Conservation (phyloP, 768 basidiomycete species). For the Mycena rebaudengoi region DNA sequence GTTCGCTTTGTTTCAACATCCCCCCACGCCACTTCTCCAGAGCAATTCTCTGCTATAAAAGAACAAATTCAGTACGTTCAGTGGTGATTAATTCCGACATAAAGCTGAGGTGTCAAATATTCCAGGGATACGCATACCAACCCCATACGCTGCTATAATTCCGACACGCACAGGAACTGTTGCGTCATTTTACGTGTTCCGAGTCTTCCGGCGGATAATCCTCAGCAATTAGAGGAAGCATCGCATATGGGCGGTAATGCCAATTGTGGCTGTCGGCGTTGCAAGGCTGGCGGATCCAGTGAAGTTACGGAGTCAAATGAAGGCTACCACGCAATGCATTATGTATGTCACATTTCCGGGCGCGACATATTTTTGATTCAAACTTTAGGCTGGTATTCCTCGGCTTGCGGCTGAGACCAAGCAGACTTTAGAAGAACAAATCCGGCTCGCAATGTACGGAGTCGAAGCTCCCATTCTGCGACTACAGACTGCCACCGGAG, state of each 20-base stretch:
- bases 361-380: not conserved
- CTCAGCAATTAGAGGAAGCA: constrained; percentile 40
- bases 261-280: constrained; percentile 37
- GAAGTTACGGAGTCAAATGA: constrained; percentile 34
- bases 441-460: constrained; percentile 28
- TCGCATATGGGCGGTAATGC: constrained; percentile 45
- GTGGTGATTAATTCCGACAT: not conserved
- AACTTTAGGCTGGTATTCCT: constrained; percentile 15
- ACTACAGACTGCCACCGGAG: constrained; percentile 35
- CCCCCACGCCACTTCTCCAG: constrained; percentile 33
- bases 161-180: not conserved
- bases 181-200: constrained; percentile 18
- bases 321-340: constrained; percentile 38
- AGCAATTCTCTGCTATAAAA: constrained; percentile 39
- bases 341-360: constrained; percentile 3
- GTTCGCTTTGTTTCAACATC: constrained; percentile 42
- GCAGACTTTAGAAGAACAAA: constrained; percentile 23
- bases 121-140: not conserved
- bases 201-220: constrained; percentile 40
- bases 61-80: constrained; percentile 22
- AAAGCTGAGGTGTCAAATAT: not conserved
- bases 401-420: constrained; percentile 17
- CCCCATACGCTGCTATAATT: not conserved
- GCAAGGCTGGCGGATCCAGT: not conserved
- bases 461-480: not conserved